phyloP scores from a whole-genome alignment of 2,329 filamentous ascomycete genomes.

The Curvularia sp. region DNA sequence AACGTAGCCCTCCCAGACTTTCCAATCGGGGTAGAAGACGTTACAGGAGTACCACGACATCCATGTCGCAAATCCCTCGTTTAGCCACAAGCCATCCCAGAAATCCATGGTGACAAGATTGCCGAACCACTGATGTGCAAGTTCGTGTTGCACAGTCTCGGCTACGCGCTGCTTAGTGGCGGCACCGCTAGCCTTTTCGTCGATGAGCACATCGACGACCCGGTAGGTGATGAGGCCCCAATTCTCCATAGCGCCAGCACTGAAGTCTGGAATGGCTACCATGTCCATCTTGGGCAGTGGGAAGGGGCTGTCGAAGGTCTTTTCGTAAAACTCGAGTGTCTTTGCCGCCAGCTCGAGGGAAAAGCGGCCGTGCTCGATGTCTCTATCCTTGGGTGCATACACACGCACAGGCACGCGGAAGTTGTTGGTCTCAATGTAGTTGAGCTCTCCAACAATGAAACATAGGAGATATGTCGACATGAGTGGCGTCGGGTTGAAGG shows the following conservation, averaged over 20 bases:
- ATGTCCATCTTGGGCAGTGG: conserved; percentile 95
- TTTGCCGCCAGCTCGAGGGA: conserved; percentile 87
- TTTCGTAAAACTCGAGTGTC: conserved; percentile 93
- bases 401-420: conserved; percentile 93
- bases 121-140: conserved; percentile 98
- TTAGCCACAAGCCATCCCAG: conserved; percentile 97
- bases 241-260: conserved; percentile 97
- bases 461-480: conserved; percentile 98
- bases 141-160: conserved; percentile 94
- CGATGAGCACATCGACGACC: conserved; percentile 86
- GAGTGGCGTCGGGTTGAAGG: conserved; percentile 87
- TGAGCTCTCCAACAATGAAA: conserved; percentile 92
- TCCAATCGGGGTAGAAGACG: conserved; percentile 96
- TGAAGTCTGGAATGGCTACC: conserved; percentile 95
- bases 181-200: conserved; percentile 89
- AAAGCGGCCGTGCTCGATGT: conserved; percentile 91
- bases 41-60: conserved; percentile 97
- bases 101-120: conserved; percentile 98
- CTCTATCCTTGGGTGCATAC: conserved; percentile 88
- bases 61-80: conserved; percentile 90
- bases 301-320: conserved; percentile 87
- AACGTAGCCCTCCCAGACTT: conserved; percentile 95
- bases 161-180: conserved; percentile 91
- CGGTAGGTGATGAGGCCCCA: conserved; percentile 97
- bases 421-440: conserved; percentile 88